phyloP scores from a whole-genome alignment of 257 asterid genomes.

The Solanum pennellii region DNA sequence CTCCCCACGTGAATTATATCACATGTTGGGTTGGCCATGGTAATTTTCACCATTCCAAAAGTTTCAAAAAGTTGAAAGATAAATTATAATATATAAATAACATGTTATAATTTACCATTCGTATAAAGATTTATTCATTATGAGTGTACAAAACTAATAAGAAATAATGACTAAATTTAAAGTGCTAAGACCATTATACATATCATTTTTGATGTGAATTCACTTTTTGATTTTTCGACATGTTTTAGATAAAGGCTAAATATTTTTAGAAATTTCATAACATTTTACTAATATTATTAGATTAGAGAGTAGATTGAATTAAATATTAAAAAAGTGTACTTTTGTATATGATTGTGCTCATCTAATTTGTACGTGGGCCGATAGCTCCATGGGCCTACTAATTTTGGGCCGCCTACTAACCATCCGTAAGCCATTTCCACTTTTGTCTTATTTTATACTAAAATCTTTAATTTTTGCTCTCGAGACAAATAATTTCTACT shows the following conservation, averaged over 20 bases:
- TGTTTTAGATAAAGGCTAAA: neutral
- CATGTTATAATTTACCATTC: neutral
- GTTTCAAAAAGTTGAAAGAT: too few relatives aligned
- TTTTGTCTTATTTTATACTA: neutral
- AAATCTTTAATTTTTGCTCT: neutral
- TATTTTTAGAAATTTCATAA: neutral
- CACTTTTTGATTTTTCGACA: neutral
- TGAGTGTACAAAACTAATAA: neutral
- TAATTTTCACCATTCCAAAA: too few relatives aligned
- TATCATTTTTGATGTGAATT: neutral
- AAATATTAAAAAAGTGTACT: neutral
- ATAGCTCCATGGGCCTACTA: neutral
- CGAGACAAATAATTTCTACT: neutral
- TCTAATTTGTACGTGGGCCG: neutral
- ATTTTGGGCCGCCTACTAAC: neutral
- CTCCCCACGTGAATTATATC: slow-evolving; percentile 10
- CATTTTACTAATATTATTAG: neutral
- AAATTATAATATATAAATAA: neutral
- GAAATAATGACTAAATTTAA: neutral
- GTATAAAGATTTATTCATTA: neutral
- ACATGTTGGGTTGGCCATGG: too few relatives aligned
- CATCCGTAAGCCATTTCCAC: neutral
- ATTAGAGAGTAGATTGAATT: too few relatives aligned
- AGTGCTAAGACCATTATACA: neutral
- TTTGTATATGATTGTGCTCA: neutral